These are phyloP conservation scores for Jamesozyma hellenica DNA, from an alignment of 805 yeast genomes.

Conservation along the genomic window DNA sequence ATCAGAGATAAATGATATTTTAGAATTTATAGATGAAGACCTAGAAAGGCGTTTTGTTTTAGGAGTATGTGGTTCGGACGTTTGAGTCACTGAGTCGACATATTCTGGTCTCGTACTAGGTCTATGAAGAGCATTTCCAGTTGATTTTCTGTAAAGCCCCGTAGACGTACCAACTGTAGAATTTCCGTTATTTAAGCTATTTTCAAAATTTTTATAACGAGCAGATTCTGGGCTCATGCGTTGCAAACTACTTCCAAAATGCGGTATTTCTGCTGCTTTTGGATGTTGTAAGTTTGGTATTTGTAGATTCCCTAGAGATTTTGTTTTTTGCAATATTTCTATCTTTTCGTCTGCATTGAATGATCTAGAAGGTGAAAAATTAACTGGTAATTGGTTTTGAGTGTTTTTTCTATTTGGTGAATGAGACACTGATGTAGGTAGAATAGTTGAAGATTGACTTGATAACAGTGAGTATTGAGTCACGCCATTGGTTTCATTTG, in stretches of 20 bases:
- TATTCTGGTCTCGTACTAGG: background rate
- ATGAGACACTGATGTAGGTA: background rate
- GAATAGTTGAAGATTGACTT: too few species aligned
- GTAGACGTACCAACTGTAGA: too few species aligned
- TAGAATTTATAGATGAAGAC: slow-evolving; percentile 1
- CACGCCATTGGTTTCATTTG: too few species aligned
- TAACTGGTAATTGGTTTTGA: background rate
- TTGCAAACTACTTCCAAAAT: too few species aligned
- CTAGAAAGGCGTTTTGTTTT: slow-evolving; percentile 1
- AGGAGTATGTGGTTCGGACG: background rate
- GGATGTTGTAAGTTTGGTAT: background rate
- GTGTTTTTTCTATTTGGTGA: background rate
- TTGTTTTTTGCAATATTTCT: too few species aligned
- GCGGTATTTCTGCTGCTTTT: background rate
- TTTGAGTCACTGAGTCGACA: background rate
- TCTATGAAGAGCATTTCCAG: background rate
- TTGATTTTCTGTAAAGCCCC: background rate
- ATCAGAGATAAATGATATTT: slow-evolving; percentile 1
- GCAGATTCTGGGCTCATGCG: too few species aligned
- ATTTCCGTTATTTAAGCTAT: too few species aligned
- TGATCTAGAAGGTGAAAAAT: background rate
- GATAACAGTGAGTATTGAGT: too few species aligned
- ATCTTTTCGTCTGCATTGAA: background rate
- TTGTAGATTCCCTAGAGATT: background rate
- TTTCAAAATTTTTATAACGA: too few species aligned